These are phyloP conservation scores for Ceratocystis smalleyi DNA, from an alignment of 2,329 filamentous ascomycete genomes.

Conservation along the genomic window DNA sequence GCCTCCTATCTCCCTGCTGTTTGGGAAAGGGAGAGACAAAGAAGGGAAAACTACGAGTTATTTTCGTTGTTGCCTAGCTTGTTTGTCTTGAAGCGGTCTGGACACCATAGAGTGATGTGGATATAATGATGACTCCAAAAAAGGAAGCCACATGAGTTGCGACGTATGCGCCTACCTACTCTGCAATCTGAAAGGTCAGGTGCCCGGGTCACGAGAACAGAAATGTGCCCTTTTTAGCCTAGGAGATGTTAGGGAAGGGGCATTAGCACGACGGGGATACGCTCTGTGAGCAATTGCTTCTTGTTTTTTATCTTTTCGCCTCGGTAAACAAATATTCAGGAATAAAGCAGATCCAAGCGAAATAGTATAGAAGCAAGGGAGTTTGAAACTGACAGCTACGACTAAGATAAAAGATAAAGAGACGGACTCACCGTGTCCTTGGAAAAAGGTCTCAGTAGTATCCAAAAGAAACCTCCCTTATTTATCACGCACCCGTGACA, in stretches of 20 bases:
- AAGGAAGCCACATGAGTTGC: neutral
- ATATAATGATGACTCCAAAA: no score
- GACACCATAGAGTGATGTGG: neutral
- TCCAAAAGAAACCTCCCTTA: no score
- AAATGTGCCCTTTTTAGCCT: neutral
- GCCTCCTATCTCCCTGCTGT: neutral
- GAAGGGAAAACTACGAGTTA: neutral
- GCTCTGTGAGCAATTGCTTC: neutral
- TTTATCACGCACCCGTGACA: neutral
- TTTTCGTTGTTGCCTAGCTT: neutral
- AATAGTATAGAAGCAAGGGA: neutral
- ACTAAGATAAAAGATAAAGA: neutral
- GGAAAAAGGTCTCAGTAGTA: neutral
- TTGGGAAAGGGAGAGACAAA: neutral
- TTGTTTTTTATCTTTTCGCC: neutral
- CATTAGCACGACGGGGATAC: neutral
- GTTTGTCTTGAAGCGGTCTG: neutral
- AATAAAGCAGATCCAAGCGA: neutral
- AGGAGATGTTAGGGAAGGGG: neutral
- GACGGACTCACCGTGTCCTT: neutral
- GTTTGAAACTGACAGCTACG: neutral
- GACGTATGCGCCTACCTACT: neutral
- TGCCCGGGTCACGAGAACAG: slow-evolving; percentile 2
- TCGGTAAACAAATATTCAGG: neutral
- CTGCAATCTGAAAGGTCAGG: slow-evolving; percentile 1